Evolutionary conservation across 257 asterid genomes (phyloP).

Genomic region (Solanum dulcamara): DNA sequence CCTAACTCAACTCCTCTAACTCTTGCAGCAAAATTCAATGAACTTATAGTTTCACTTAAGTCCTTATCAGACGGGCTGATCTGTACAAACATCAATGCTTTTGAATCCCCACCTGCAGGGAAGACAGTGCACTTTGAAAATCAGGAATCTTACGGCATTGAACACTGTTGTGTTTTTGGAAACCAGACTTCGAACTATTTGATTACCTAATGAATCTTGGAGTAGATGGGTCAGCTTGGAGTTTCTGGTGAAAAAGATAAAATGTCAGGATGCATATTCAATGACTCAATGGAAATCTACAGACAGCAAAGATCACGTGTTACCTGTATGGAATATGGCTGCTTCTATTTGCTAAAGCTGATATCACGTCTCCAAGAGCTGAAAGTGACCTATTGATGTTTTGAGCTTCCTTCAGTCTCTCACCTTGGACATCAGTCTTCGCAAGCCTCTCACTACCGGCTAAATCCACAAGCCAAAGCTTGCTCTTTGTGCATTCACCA

Average conservation of each 20-base stretch:
- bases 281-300: not conserved
- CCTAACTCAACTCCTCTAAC: conserved; percentile 92
- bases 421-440: conserved; percentile 95
- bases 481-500: conserved; percentile 85
- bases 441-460: conserved; percentile 99
- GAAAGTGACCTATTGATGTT: conserved; percentile 93
- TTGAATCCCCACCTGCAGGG: conserved; percentile 79
- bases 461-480: conserved; percentile 99
- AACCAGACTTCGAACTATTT: not conserved
- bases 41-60: conserved; percentile 74
- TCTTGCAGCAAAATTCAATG: conserved; percentile 84
- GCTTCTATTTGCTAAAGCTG: conserved; percentile 94
- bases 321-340: conserved; percentile 94
- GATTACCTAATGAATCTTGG: conserved; percentile 86
- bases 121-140: not conserved
- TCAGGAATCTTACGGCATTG: not conserved
- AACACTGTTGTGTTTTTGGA: not conserved
- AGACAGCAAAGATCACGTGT: not conserved
- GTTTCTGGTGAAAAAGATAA: conserved; percentile 34
- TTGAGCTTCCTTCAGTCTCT: conserved; percentile 98
- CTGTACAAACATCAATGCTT: conserved; percentile 94
- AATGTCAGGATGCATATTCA: not conserved
- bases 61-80: conserved; percentile 97
- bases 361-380: conserved; percentile 96
- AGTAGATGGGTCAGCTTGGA: conserved; percentile 91